Conservation (phyloP, 495 filamentous ascomycete genomes). For the Penicillium odoratum region DNA sequence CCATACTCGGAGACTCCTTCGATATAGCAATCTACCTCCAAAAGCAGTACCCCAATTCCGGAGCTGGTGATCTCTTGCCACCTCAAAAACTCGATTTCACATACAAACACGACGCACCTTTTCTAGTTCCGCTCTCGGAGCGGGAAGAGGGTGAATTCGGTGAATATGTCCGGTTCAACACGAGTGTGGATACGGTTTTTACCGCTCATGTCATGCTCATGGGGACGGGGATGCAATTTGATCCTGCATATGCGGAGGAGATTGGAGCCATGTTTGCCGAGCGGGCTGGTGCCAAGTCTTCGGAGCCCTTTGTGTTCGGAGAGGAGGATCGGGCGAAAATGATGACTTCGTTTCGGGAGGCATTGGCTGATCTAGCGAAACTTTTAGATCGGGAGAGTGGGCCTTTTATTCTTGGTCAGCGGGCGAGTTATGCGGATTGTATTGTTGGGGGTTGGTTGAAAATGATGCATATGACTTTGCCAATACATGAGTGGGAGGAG, state of each 20-base stretch:
- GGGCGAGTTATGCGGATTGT: slow-evolving; percentile 58
- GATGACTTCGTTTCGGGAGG: slow-evolving; percentile 33
- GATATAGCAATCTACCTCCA: slow-evolving; percentile 62
- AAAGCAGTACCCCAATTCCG: slow-evolving; percentile 46
- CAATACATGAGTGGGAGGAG: slow-evolving; percentile 50
- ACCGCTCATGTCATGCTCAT: slow-evolving; percentile 36
- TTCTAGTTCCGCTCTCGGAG: slow-evolving; percentile 32
- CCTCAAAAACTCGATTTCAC: slow-evolving; percentile 32
- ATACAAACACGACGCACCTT: slow-evolving; percentile 10
- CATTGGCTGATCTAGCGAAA: slow-evolving; percentile 44
- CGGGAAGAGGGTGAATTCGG: slow-evolving; percentile 11
- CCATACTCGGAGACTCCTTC: slow-evolving; percentile 59
- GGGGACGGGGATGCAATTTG: slow-evolving; percentile 38
- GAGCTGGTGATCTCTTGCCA: slow-evolving; percentile 44
- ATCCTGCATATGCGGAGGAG: slow-evolving; percentile 42
- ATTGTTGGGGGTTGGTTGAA: slow-evolving; percentile 63
- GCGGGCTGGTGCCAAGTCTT: slow-evolving; percentile 43
- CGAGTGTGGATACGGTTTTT: slow-evolving; percentile 52
- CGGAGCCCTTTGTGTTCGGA: slow-evolving; percentile 45
- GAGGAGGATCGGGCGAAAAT: slow-evolving; percentile 45
- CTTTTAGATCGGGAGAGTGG: slow-evolving; percentile 43
- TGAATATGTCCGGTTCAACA: slow-evolving; percentile 45
- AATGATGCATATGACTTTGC: slow-evolving; percentile 39
- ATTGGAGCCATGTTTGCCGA: slow-evolving; percentile 46
- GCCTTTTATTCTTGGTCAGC: slow-evolving; percentile 51